A percentile compares a stretch with the other conserved stretches of the same genome.
Evolutionary conservation across 1,139 yeast genomes (phyloP).

Genomic region (Yamadazyma atlantica): DNA sequence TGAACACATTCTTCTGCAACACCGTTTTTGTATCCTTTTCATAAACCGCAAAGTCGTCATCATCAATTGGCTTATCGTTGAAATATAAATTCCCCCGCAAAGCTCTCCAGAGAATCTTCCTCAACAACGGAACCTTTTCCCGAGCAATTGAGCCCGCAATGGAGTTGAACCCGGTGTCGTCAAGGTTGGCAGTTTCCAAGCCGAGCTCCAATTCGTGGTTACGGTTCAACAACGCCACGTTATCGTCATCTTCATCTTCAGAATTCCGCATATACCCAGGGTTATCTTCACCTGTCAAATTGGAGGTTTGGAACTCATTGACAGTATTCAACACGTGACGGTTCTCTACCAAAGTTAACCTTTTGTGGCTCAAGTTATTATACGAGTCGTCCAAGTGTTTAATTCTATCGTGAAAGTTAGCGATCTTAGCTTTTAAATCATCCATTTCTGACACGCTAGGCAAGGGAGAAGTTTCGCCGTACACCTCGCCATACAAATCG

Average conservation of each 20-base stretch:
- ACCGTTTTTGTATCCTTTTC: constrained; percentile 36
- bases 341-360: constrained; percentile 30
- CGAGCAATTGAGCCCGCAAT: constrained; percentile 51
- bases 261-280: constrained; percentile 4
- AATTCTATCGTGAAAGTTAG: constrained; percentile 25
- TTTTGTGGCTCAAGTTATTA: constrained; percentile 22
- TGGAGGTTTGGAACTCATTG: constrained; percentile 28
- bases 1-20: constrained; percentile 68
- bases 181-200: constrained; percentile 29
- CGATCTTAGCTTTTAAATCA: constrained; percentile 22
- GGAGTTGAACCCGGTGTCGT: constrained; percentile 50
- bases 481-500: constrained; percentile 24
- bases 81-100: constrained; percentile 54
- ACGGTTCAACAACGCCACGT: constrained; percentile 32
- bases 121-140: constrained; percentile 43
- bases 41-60: constrained; percentile 26
- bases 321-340: constrained; percentile 31
- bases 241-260: constrained; percentile 24
- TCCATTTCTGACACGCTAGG: constrained; percentile 35
- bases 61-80: constrained; percentile 46
- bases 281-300: constrained; percentile 9
- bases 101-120: constrained; percentile 57
- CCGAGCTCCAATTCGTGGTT: constrained; percentile 31
- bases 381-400: constrained; percentile 36
- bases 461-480: constrained; percentile 28